A percentile compares a stretch with the other conserved stretches of the same genome.
Evolutionary conservation across 1,139 yeast genomes (phyloP).

Genomic region (Lodderomyces margitis): DNA sequence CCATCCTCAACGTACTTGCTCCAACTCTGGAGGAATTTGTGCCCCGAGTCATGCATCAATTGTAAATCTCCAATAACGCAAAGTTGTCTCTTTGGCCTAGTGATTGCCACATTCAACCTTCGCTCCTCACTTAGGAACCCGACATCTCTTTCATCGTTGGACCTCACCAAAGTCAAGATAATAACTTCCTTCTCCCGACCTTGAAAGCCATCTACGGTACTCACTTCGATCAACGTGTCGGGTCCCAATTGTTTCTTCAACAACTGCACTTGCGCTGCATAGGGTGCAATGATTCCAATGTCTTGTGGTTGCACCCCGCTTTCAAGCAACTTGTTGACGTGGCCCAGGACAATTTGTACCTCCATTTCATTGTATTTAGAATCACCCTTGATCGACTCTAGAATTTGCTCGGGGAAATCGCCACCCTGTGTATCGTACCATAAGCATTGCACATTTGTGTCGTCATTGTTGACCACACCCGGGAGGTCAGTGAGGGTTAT

Average conservation of each 20-base stretch:
- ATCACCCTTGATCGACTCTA: conserved; percentile 34
- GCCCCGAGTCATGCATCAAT: conserved; percentile 39
- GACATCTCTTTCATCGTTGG: conserved; percentile 54
- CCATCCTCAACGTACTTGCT: conserved; percentile 63
- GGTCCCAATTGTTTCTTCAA: conserved; percentile 39
- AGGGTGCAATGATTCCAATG: conserved; percentile 87
- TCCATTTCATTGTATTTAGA: conserved; percentile 79
- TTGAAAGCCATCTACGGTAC: conserved; percentile 52
- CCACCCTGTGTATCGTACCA: conserved; percentile 98
- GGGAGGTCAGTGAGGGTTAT: conserved; percentile 57
- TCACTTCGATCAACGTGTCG: conserved; percentile 31
- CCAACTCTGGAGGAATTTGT: conserved; percentile 63
- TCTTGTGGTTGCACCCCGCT: conserved; percentile 47
- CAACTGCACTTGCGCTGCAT: conserved; percentile 77
- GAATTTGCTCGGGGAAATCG: conserved; percentile 61
- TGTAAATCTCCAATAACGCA: conserved; percentile 88
- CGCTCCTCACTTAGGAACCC: conserved; percentile 76
- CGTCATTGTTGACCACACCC: conserved; percentile 41
- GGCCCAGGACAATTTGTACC: conserved; percentile 55
- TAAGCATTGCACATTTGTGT: conserved; percentile 36
- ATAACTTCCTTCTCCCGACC: conserved; percentile 79
- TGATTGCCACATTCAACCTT: conserved; percentile 85
- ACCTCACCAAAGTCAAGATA: conserved; percentile 45
- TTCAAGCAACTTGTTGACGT: conserved; percentile 48
- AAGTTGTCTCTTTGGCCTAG: conserved; percentile 83